Conservation (phyloP, 208 protist genomes). For the Crithidia fasciculata region DNA sequence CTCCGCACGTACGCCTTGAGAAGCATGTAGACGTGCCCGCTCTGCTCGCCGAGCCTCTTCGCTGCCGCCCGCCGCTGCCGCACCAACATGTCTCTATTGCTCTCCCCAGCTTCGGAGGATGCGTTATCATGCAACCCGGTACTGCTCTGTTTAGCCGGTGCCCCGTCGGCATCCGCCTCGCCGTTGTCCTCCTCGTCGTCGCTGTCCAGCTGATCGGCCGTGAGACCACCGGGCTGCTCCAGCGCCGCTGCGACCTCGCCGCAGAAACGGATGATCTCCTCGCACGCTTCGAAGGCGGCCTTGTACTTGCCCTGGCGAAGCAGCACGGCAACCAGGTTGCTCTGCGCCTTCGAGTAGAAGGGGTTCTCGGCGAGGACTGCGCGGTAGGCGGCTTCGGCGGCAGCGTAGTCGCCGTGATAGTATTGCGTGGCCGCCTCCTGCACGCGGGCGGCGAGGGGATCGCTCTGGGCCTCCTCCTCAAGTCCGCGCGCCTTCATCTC, state of each 20-base stretch:
- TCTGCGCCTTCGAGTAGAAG: constrained; percentile 61
- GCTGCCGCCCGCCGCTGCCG: constrained; percentile 63
- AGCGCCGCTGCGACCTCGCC: constrained; percentile 84
- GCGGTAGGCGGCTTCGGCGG: constrained; percentile 62
- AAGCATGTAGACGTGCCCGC: constrained; percentile 89
- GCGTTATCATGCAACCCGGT: background rate
- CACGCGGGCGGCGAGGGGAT: constrained; percentile 46
- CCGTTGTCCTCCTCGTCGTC: constrained; percentile 83
- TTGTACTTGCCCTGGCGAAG: constrained; percentile 79
- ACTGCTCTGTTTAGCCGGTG: background rate
- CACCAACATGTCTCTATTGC: constrained; percentile 35
- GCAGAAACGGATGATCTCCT: constrained; percentile 74
- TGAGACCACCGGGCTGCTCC: constrained; percentile 65
- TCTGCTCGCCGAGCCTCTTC: constrained; percentile 69
- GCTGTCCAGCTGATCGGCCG: constrained; percentile 60
- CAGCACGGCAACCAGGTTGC: constrained; percentile 74
- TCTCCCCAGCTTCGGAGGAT: background rate
- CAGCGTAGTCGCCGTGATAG: constrained; percentile 63
- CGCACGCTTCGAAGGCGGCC: constrained; percentile 71
- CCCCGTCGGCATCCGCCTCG: background rate
- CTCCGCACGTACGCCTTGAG: constrained; percentile 92
- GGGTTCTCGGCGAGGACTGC: constrained; percentile 62
- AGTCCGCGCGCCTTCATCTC: constrained; percentile 36
- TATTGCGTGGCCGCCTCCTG: constrained; percentile 74
- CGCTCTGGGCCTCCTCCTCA: constrained; percentile 13